Conservation (phyloP, 2,329 filamentous ascomycete species). For the Talaromyces sp. region DNA sequence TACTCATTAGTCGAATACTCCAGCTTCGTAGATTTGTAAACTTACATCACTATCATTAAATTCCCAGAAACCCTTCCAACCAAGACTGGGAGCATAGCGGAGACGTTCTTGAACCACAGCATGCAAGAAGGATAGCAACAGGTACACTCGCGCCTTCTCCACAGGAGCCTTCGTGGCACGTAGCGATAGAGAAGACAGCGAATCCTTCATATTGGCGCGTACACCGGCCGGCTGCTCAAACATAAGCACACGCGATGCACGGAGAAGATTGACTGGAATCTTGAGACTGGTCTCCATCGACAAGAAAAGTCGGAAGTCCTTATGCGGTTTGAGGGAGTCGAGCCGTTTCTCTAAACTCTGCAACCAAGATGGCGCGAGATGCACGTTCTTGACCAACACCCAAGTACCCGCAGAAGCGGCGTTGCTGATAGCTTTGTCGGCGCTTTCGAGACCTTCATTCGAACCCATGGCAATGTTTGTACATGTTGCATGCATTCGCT, state of each 20-base stretch:
- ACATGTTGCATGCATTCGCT: constrained; percentile 75
- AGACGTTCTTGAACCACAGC: constrained; percentile 93
- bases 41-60: constrained; percentile 98
- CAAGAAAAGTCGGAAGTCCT: constrained; percentile 89
- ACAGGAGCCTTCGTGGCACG: constrained; percentile 78
- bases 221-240: constrained; percentile 98
- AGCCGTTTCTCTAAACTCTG: constrained; percentile 97
- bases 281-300: constrained; percentile 97
- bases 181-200: constrained; percentile 75
- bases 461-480: constrained; percentile 99
- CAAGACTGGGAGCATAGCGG: constrained; percentile 86
- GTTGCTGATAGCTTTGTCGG: constrained; percentile 91
- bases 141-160: constrained; percentile 83
- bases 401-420: constrained; percentile 89
- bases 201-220: constrained; percentile 97
- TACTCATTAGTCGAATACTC: constrained; percentile 22
- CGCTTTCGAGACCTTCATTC: constrained; percentile 84
- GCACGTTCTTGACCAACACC: constrained; percentile 99
- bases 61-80: constrained; percentile 99
- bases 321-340: constrained; percentile 88
- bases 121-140: constrained; percentile 89
- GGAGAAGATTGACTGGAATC: constrained; percentile 92
- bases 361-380: constrained; percentile 91
- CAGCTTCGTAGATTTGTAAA: constrained; percentile 25
- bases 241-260: constrained; percentile 90